Evolutionary conservation across 345 rosid genomes (phyloP).

Genomic region (Salix suchowensis): DNA sequence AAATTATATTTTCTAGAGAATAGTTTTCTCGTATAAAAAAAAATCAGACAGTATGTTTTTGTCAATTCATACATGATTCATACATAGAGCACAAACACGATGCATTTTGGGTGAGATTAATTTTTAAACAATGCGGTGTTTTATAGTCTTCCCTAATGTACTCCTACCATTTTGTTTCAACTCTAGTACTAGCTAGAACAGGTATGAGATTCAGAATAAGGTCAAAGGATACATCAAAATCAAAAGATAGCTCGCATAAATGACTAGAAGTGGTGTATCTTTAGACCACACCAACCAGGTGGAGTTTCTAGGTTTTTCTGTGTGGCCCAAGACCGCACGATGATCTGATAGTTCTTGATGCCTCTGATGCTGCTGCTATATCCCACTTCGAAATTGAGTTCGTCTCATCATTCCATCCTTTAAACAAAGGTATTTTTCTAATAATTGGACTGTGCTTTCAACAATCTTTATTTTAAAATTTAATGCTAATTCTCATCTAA

Average conservation of each 20-base stretch:
- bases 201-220: not conserved
- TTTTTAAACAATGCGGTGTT: not conserved
- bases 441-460: not conserved
- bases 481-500: not conserved
- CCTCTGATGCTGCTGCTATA: not conserved
- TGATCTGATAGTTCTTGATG: not conserved
- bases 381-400: not conserved
- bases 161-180: no score
- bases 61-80: not conserved
- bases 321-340: not conserved
- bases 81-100: not conserved
- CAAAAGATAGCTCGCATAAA: not conserved
- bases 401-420: not conserved
- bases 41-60: not conserved
- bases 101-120: not conserved
- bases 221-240: not conserved
- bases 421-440: not conserved
- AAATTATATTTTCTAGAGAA: no score
- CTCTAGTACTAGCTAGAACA: no score
- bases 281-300: not conserved
- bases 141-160: no score
- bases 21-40: no score
- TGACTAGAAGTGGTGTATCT: not conserved
- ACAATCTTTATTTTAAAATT: not conserved
- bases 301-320: not conserved